Evolutionary conservation across 2,329 filamentous ascomycete genomes (phyloP), one percentile per base, ranked within the genome.

Genomic region (Eutypella sp.): DNA sequence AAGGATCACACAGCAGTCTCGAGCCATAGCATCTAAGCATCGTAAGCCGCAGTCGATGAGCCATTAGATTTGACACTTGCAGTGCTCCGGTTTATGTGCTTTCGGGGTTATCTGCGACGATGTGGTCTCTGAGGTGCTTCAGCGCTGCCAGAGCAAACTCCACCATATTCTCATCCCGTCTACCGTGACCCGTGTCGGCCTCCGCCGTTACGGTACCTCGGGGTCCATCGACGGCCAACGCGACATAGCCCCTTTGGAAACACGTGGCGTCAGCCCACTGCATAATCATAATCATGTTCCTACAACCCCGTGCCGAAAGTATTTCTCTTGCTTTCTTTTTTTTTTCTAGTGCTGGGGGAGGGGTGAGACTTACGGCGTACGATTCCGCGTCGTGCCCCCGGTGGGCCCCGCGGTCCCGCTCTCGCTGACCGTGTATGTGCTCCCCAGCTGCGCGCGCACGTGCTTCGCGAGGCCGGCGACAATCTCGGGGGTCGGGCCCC

Each of bases 391-490:
- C 23, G 63, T 64, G 0, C 80, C 81, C 11, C 76, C 78, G 1
- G 76, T 81, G 8, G 81, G 81, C 1, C 81, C 81, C n/a, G 81
- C 81, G 2, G 80, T 84, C 1, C 81, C 81, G 43, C 74, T 79
- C 67, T 84, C 79, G 45, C 69, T 70, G 7, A 84, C 57, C 8
- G 74, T 73, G 57, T 82, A 84, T 16, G 78, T 82, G 47, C 71
- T 73, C 6, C 68, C 67, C 22, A 84, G 60, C 38, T 71, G 76
- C n/a, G 57, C 63, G n/a, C 80, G 64, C 23, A 80, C 75, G 54
- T 81, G 73, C 34, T 71, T 69, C 1, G 81, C 81, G 7, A 85
- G 57, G 0, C 72, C 75, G 1, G 67, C 64, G 2, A 84, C 81
- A 42, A 84, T 70, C 1, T 73, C 70, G 0, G 78, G 71, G 1